phyloP scores from a whole-genome alignment of 1,284 basidiomycete genomes.

The Trichosporon coremiiforme region DNA sequence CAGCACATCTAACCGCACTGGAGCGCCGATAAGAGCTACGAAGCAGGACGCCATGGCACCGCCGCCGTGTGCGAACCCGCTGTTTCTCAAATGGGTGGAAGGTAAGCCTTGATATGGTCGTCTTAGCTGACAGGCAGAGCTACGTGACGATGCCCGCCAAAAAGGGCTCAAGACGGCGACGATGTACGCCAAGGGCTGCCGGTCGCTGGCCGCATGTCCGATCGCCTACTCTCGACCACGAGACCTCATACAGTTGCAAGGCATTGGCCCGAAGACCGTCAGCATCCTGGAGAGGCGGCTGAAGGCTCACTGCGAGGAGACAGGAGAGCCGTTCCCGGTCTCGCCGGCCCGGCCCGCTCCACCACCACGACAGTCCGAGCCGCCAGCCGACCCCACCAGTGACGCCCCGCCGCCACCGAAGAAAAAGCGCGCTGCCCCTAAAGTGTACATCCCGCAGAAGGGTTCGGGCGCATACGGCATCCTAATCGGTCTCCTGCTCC shows the following conservation, averaged over 20 bases:
- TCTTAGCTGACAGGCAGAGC: slow-evolving; percentile 36
- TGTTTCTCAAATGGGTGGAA: slow-evolving; percentile 53
- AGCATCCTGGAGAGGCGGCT: slow-evolving; percentile 45
- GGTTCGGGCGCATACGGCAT: slow-evolving; percentile 53
- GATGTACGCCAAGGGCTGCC: slow-evolving; percentile 47
- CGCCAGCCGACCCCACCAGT: background rate
- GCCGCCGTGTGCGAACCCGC: slow-evolving; percentile 51
- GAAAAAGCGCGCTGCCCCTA: slow-evolving; percentile 30
- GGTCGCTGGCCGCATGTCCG: slow-evolving; percentile 49
- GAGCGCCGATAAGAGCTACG: background rate
- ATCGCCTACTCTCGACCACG: slow-evolving; percentile 45
- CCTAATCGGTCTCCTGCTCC: slow-evolving; percentile 48
- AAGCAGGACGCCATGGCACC: slow-evolving; percentile 24
- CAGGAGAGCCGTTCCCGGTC: slow-evolving; percentile 37
- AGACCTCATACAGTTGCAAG: slow-evolving; percentile 44
- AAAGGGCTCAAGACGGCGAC: slow-evolving; percentile 47
- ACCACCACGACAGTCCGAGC: background rate
- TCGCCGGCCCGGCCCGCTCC: slow-evolving; percentile 34
- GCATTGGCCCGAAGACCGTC: slow-evolving; percentile 52
- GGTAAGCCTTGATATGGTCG: slow-evolving; percentile 33
- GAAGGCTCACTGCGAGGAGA: slow-evolving; percentile 43
- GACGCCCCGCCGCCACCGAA: slow-evolving; percentile 7
- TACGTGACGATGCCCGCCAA: slow-evolving; percentile 47
- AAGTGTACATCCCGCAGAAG: slow-evolving; percentile 47
- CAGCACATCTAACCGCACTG: background rate